Percentiles rank a stretch among this genome's conserved stretches.
Evolutionary conservation across 2,329 filamentous ascomycete genomes (phyloP).

Genomic region (Verticillium albo-atrum): DNA sequence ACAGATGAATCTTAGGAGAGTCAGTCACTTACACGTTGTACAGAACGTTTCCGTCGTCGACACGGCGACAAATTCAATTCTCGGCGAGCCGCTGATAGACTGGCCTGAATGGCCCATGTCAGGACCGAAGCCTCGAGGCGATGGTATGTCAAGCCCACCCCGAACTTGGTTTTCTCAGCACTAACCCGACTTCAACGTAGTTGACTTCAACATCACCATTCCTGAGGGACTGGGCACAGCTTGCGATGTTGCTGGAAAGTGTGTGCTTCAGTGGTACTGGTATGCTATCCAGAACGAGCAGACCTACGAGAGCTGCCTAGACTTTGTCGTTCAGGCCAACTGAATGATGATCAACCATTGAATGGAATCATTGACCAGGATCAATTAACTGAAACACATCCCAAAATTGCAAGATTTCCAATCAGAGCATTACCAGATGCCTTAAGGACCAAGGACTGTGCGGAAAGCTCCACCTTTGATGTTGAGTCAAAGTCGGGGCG

Average conservation of each 20-base stretch:
- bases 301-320: slow-evolving; percentile 60
- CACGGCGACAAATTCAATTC: slow-evolving; percentile 37
- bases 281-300: slow-evolving; percentile 49
- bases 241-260: slow-evolving; percentile 44
- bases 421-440: too few relatives aligned
- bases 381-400: too few relatives aligned
- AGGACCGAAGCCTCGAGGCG: slow-evolving; percentile 11
- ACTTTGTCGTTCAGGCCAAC: slow-evolving; percentile 48
- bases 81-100: slow-evolving; percentile 41
- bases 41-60: slow-evolving; percentile 46
- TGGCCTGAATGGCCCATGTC: slow-evolving; percentile 26
- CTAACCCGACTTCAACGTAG: too few relatives aligned
- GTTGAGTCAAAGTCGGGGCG: too few relatives aligned
- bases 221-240: slow-evolving; percentile 38
- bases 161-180: slow-evolving; percentile 31
- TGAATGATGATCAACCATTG: too few relatives aligned
- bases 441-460: too few relatives aligned
- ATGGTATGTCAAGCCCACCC: slow-evolving; percentile 8
- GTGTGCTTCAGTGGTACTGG: slow-evolving; percentile 58
- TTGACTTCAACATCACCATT: slow-evolving; percentile 40
- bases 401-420: too few relatives aligned
- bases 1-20: background rate
- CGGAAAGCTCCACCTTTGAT: too few relatives aligned
- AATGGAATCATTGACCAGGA: too few relatives aligned
- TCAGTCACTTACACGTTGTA: background rate